Conservation (phyloP, 192 early-diverging fungal species). For the Podila minutissima region DNA sequence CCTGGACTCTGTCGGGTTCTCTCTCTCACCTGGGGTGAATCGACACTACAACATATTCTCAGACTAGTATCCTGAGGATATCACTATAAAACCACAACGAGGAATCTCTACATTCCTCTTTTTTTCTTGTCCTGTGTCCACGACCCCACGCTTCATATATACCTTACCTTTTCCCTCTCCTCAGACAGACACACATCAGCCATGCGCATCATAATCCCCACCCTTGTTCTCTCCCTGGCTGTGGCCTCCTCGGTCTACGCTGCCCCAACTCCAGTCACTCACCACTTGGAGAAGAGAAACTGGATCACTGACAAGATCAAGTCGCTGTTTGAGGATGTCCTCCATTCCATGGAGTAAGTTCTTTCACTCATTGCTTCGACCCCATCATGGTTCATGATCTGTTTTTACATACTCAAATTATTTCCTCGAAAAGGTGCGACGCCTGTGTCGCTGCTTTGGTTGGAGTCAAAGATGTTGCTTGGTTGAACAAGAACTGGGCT, state of each 20-base stretch:
- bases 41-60: too few species aligned
- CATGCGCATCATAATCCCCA: constrained; percentile 32
- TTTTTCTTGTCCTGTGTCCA: constrained; percentile 2
- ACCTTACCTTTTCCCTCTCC: background rate
- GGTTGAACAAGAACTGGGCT: constrained; percentile 53
- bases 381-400: background rate
- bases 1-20: too few species aligned
- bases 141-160: background rate
- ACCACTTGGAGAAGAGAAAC: constrained; percentile 36
- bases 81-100: too few species aligned
- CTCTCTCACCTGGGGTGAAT: too few species aligned
- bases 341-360: constrained; percentile 27
- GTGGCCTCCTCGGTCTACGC: constrained; percentile 31
- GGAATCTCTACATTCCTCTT: too few species aligned
- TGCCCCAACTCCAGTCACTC: constrained; percentile 16
- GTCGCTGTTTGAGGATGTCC: constrained; percentile 20
- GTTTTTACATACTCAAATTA: background rate
- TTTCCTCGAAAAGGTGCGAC: constrained; percentile 38
- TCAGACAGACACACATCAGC: background rate
- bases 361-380: too few species aligned
- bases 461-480: constrained; percentile 54
- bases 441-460: constrained; percentile 56
- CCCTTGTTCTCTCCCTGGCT: constrained; percentile 28
- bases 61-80: too few species aligned
- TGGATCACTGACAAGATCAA: constrained; percentile 22